phyloP scores from a whole-genome alignment of 495 filamentous ascomycete species.

The Wilcoxina mikolae region DNA sequence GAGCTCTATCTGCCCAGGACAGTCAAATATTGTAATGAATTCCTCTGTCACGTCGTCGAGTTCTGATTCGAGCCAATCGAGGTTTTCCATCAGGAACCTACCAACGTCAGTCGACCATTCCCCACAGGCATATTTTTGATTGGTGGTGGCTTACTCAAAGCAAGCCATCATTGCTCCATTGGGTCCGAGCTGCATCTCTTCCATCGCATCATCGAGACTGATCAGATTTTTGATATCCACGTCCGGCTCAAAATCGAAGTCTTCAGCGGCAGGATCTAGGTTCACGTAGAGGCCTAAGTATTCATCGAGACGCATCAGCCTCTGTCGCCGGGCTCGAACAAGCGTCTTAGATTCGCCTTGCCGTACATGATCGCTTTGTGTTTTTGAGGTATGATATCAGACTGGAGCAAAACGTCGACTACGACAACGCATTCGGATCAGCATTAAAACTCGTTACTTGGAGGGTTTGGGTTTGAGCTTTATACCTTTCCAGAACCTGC shows the following conservation, averaged over 20 bases:
- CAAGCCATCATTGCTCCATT: constrained; percentile 97
- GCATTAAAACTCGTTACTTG: background rate
- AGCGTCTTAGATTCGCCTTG: background rate
- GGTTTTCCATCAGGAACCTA: constrained; percentile 74
- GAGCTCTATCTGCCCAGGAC: constrained; percentile 97
- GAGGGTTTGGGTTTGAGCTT: background rate
- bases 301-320: background rate
- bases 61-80: constrained; percentile 80
- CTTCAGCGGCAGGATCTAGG: constrained; percentile 89
- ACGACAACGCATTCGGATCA: constrained; percentile 5
- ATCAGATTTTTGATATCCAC: constrained; percentile 96
- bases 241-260: constrained; percentile 80
- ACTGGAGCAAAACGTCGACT: constrained; percentile 89
- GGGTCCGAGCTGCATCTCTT: constrained; percentile 81
- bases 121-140: background rate
- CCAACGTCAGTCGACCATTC: background rate
- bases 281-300: constrained; percentile 71
- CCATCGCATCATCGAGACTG: constrained; percentile 95
- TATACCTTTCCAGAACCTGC: constrained; percentile 69
- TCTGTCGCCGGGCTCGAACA: background rate
- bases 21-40: constrained; percentile 92
- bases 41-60: constrained; percentile 83
- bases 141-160: constrained; percentile 48
- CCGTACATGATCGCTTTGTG: constrained; percentile 61
- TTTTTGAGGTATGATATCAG: constrained; percentile 82